Percentiles rank a stretch among this genome's conserved stretches.
phyloP scores from a whole-genome alignment of 148 eudicot species.

The Gaultheria prostrata region DNA sequence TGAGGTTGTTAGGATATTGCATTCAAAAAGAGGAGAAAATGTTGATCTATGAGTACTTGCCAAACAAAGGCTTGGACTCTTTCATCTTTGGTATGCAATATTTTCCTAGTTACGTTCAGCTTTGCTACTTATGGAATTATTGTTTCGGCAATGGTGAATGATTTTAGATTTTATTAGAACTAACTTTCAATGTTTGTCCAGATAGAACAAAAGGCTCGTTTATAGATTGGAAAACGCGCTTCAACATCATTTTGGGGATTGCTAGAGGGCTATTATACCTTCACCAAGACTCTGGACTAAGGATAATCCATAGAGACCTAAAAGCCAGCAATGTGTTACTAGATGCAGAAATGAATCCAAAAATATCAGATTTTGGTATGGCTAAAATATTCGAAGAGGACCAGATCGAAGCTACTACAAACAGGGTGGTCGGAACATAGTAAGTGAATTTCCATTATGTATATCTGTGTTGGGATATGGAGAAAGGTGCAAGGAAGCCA shows the following conservation, averaged over 20 bases:
- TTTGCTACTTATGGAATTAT: not conserved
- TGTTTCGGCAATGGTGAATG: not conserved
- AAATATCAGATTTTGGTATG: constrained; percentile 4
- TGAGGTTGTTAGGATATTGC: not conserved
- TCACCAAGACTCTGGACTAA: not conserved
- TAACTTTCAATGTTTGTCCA: constrained; percentile 12
- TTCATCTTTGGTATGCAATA: constrained; percentile 45
- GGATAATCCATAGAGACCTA: constrained; percentile 1
- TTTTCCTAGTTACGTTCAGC: not conserved
- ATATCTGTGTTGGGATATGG: constrained; percentile 31
- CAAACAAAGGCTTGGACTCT: constrained; percentile 55
- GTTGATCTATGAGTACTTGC: constrained; percentile 47
- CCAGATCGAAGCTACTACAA: not conserved
- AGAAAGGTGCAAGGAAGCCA: not conserved
- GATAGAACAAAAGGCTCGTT: constrained; percentile 32
- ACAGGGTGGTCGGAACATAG: not conserved
- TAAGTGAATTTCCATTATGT: not conserved
- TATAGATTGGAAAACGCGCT: constrained; percentile 37
- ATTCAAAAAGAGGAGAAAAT: not conserved
- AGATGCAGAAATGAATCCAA: constrained; percentile 4
- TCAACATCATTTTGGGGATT: not conserved
- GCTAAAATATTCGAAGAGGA: not conserved
- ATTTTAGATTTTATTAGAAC: not conserved
- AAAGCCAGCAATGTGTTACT: constrained; percentile 4
- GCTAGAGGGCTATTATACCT: constrained; percentile 4